Evolutionary conservation across 163 green algal genomes (phyloP).

Genomic region (Coccomyxa subellipsoidea): DNA sequence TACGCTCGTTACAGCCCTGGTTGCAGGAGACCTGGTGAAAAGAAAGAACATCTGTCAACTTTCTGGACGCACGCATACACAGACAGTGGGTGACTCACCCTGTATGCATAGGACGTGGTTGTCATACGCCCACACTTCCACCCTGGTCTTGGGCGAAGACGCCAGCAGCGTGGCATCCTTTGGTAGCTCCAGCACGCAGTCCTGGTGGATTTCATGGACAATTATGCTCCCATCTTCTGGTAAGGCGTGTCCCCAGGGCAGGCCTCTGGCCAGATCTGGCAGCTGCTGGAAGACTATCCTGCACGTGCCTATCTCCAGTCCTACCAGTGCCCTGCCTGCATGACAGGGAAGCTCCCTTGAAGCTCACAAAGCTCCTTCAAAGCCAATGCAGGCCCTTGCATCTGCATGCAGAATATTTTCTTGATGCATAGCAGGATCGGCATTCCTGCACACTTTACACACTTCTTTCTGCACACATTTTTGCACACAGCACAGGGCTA

Average conservation of each 20-base stretch:
- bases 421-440: no score
- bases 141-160: slow-evolving; percentile 11
- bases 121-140: slow-evolving; percentile 3
- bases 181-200: slow-evolving; percentile 16
- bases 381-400: not conserved
- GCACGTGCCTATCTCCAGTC: slow-evolving; percentile 13
- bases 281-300: slow-evolving; percentile 9
- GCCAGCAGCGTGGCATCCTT: slow-evolving; percentile 9
- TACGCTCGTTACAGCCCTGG: no score
- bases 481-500: no score
- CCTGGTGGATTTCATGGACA: slow-evolving; percentile 21
- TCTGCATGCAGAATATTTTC: no score
- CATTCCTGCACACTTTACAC: no score
- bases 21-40: no score
- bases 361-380: not conserved
- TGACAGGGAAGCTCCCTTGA: not conserved
- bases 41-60: no score
- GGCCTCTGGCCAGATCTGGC: not conserved
- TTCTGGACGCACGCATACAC: no score
- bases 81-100: no score
- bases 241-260: not conserved
- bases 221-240: slow-evolving; percentile 14
- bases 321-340: not conserved
- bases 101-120: slow-evolving; percentile 11
- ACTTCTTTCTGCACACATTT: no score